Evolutionary conservation across 805 yeast genomes (phyloP).

Genomic region (Wickerhamomyces chambardii): DNA sequence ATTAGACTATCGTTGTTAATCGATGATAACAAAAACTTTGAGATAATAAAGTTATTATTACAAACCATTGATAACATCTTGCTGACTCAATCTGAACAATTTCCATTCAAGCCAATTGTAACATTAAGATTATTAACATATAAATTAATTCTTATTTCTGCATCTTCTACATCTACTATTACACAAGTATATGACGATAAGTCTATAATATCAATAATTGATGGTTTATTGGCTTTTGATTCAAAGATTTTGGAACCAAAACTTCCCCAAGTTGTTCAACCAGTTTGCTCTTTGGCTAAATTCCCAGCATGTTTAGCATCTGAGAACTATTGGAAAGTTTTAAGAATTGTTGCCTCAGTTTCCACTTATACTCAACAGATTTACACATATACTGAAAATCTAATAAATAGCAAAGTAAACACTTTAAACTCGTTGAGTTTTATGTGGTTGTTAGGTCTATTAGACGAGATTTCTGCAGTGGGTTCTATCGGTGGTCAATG

Average conservation of each 20-base stretch:
- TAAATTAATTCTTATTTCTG: constrained; percentile 31
- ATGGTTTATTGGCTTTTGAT: constrained; percentile 7
- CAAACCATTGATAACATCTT: constrained; percentile 5
- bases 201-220: constrained; percentile 3
- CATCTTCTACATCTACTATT: background rate
- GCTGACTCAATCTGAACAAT: constrained; percentile 13
- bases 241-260: constrained; percentile 7
- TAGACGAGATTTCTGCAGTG: constrained; percentile 74
- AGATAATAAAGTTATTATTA: constrained; percentile 8
- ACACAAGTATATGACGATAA: background rate
- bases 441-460: constrained; percentile 56
- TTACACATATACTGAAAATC: constrained; percentile 35
- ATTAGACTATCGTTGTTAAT: constrained; percentile 17
- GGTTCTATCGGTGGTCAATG: constrained; percentile 75
- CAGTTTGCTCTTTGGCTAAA: constrained; percentile 30
- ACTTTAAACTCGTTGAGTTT: constrained; percentile 41
- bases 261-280: constrained; percentile 10
- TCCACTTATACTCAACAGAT: constrained; percentile 32
- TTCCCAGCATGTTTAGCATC: no score
- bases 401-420: constrained; percentile 22
- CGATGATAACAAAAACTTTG: constrained; percentile 19
- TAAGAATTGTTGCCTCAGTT: constrained; percentile 38
- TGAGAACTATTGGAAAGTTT: constrained; percentile 44
- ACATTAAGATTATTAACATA: constrained; percentile 41
- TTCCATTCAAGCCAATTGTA: constrained; percentile 10